A percentile compares a stretch with the other conserved stretches of the same genome.
Evolutionary conservation across 1,284 basidiomycete species (phyloP).

Genomic region (Coniferiporia sulphurascens): DNA sequence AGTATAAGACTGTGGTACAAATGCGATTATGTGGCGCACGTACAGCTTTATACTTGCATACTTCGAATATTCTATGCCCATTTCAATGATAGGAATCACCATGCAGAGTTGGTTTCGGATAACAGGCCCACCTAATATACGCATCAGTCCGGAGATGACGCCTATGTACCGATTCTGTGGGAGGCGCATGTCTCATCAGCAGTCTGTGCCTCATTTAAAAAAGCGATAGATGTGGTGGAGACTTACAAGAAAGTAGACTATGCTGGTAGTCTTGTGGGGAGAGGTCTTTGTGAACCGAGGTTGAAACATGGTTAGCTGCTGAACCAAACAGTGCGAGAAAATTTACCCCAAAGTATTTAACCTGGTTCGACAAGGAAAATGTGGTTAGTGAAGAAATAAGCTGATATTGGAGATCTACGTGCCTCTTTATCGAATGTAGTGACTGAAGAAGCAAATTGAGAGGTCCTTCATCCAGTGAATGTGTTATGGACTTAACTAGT

Average conservation of each 20-base stretch:
- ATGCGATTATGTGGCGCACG: neutral
- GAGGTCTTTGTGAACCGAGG: neutral
- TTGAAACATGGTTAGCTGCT: neutral
- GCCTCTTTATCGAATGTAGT: slow-evolving; percentile 6
- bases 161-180: slow-evolving; percentile 8
- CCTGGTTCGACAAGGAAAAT: neutral
- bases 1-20: neutral
- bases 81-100: too few relatives aligned
- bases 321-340: too few relatives aligned
- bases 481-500: neutral
- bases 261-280: neutral
- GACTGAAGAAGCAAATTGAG: neutral
- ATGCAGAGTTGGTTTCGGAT: too few relatives aligned
- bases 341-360: slow-evolving; percentile 1
- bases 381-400: too few relatives aligned
- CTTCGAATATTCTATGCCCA: neutral
- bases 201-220: neutral
- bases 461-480: neutral
- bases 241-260: neutral
- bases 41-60: neutral
- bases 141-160: neutral
- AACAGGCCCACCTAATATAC: neutral
- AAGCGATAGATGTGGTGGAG: neutral
- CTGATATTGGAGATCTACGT: neutral
- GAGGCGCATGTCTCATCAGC: neutral